phyloP scores from a whole-genome alignment of 2,329 filamentous ascomycete genomes.

The Dactylellina cionopaga region DNA sequence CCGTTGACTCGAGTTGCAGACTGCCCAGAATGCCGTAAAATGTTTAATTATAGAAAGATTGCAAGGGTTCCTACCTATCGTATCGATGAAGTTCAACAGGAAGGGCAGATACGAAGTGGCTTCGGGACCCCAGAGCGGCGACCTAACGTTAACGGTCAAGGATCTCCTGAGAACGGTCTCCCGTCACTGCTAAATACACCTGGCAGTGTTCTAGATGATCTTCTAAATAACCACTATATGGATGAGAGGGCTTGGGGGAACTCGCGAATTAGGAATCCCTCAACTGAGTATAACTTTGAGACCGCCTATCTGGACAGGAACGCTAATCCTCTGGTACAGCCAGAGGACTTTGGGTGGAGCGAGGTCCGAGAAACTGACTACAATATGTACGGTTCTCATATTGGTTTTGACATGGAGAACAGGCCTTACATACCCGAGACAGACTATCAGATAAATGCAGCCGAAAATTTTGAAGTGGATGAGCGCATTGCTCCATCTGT shows the following conservation, averaged over 20 bases:
- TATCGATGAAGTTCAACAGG: not conserved
- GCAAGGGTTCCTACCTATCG: constrained; percentile 10
- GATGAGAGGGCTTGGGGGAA: constrained; percentile 2
- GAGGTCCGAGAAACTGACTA: too few species aligned
- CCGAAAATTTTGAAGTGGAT: too few species aligned
- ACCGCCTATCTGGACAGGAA: not conserved
- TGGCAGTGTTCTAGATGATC: constrained; percentile 30
- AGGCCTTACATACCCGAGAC: too few species aligned
- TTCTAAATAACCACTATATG: constrained; percentile 16
- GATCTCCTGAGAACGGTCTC: constrained; percentile 5
- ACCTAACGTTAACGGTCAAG: not conserved
- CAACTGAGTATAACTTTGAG: constrained; percentile 6
- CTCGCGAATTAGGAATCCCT: not conserved
- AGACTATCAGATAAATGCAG: too few species aligned
- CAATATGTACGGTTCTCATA: too few species aligned
- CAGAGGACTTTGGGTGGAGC: constrained; percentile 7
- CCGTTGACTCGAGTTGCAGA: constrained; percentile 9
- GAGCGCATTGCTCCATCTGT: too few species aligned
- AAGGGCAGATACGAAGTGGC: not conserved
- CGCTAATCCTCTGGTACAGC: constrained; percentile 8
- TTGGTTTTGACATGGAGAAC: too few species aligned
- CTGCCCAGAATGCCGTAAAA: constrained; percentile 20
- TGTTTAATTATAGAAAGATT: constrained; percentile 21
- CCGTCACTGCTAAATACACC: constrained; percentile 13
- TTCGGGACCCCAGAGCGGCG: not conserved